phyloP scores from a whole-genome alignment of 805 yeast species.

The Nakazawaea ambrosiae region DNA sequence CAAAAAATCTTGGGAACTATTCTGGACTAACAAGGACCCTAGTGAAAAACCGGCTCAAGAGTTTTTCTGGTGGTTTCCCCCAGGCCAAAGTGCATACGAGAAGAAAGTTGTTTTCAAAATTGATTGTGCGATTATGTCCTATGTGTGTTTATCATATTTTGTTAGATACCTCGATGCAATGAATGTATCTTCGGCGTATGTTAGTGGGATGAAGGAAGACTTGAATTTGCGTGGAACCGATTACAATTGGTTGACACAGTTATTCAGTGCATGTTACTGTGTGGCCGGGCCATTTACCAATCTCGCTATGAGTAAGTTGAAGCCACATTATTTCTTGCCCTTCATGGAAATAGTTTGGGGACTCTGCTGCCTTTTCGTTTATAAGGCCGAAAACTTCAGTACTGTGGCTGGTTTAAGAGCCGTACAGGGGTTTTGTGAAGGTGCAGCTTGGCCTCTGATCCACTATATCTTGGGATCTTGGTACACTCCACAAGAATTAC shows the following conservation, averaged over 20 bases:
- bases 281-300: constrained; percentile 59
- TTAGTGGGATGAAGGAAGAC: constrained; percentile 53
- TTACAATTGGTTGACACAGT: constrained; percentile 39
- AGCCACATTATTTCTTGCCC: constrained; percentile 48
- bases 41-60: neutral
- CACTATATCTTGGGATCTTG: constrained; percentile 54
- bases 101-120: constrained; percentile 36
- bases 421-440: constrained; percentile 63
- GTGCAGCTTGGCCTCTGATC: constrained; percentile 56
- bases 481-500: constrained; percentile 49
- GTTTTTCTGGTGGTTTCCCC: constrained; percentile 6
- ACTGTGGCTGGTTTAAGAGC: constrained; percentile 59
- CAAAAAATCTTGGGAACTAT: constrained; percentile 1
- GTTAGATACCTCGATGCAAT: constrained; percentile 57
- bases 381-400: constrained; percentile 38
- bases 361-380: constrained; percentile 51
- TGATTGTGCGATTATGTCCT: constrained; percentile 48
- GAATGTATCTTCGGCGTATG: constrained; percentile 60
- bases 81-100: constrained; percentile 2
- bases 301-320: constrained; percentile 47
- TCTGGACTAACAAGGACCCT: constrained; percentile 1
- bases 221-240: constrained; percentile 57
- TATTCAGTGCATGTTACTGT: constrained; percentile 53
- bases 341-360: constrained; percentile 62
- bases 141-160: constrained; percentile 59